Percentiles rank a stretch among this genome's conserved stretches.
These are phyloP conservation scores for Streptanthus diversifolius DNA, from an alignment of 345 rosid genomes.

Conservation along the genomic window DNA sequence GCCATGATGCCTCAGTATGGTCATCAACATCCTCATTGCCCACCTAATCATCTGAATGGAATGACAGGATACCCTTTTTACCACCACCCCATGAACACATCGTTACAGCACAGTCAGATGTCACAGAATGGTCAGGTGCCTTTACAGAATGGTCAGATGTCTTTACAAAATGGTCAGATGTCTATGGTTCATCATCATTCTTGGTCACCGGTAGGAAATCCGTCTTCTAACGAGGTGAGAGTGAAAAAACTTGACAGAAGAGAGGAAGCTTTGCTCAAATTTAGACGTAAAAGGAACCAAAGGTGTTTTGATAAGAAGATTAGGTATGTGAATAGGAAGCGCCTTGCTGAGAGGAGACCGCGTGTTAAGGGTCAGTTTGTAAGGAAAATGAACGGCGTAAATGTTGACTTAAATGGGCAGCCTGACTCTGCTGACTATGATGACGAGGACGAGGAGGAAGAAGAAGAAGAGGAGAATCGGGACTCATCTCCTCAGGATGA, in stretches of 20 bases:
- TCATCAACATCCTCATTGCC: conserved; percentile 59
- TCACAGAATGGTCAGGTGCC: conserved; percentile 62
- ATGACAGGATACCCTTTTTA: conserved; percentile 57
- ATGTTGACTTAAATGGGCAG: conserved; percentile 82
- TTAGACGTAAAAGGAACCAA: conserved; percentile 90
- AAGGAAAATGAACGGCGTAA: conserved; percentile 76
- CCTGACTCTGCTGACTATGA: conserved; percentile 63
- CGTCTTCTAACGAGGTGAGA: conserved; percentile 49
- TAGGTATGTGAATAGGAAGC: conserved; percentile 84
- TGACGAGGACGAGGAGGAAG: conserved; percentile 66
- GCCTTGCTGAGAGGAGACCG: conserved; percentile 96
- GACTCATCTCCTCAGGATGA: conserved; percentile 66
- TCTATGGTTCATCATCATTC: conserved; percentile 48
- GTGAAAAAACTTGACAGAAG: conserved; percentile 68
- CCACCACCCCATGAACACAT: conserved; percentile 61
- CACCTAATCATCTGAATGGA: conserved; percentile 51
- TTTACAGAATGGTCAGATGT: conserved; percentile 56
- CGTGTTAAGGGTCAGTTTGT: conserved; percentile 98
- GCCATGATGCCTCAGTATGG: conserved; percentile 60
- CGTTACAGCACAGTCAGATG: conserved; percentile 63
- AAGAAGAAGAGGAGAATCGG: conserved; percentile 51
- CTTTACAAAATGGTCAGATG: conserved; percentile 66
- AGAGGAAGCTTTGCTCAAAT: conserved; percentile 87
- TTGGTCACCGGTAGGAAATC: conserved; percentile 61
- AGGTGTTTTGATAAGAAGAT: conserved; percentile 96